A percentile compares a stretch with the other conserved stretches of the same genome.
These are phyloP conservation scores for Trypanosoma conorhini DNA, from an alignment of 208 protist species.

Conservation along the genomic window DNA sequence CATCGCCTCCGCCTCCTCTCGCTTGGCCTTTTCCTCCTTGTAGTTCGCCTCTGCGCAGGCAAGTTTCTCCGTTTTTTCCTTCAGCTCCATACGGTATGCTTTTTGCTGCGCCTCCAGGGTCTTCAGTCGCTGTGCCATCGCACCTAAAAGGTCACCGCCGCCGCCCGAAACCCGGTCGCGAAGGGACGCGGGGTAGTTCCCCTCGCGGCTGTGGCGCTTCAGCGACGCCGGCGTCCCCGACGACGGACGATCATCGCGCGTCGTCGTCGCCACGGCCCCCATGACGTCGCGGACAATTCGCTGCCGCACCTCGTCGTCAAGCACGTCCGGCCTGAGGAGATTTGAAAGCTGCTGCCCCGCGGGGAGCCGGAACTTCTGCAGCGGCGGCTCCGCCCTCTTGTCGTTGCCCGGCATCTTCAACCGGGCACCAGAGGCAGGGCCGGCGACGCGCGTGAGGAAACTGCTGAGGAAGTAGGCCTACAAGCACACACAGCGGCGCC, in stretches of 20 bases:
- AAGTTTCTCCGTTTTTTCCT: constrained; percentile 72
- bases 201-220: constrained; percentile 15
- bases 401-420: constrained; percentile 5
- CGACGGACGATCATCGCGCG: constrained; percentile 1
- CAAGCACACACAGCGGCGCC: background rate
- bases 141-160: constrained; percentile 52
- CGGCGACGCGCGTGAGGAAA: background rate
- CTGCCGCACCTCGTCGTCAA: constrained; percentile 79
- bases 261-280: background rate
- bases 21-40: constrained; percentile 48
- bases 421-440: too few species aligned
- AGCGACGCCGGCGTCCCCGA: background rate
- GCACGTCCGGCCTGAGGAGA: constrained; percentile 72
- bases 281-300: constrained; percentile 69
- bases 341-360: constrained; percentile 27
- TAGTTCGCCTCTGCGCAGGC: constrained; percentile 47
- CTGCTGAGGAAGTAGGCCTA: constrained; percentile 5
- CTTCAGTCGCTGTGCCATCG: constrained; percentile 73
- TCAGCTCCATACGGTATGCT: constrained; percentile 69
- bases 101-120: constrained; percentile 68
- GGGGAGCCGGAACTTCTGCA: constrained; percentile 55
- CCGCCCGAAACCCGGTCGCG: constrained; percentile 45
- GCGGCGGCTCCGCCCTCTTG: constrained; percentile 6
- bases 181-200: constrained; percentile 49
- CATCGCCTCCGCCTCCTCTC: constrained; percentile 66